Percentiles rank a stretch among this genome's conserved stretches.
Conservation (phyloP, 2,329 filamentous ascomycete genomes). For the Ceratocystis cacaofunesta region DNA sequence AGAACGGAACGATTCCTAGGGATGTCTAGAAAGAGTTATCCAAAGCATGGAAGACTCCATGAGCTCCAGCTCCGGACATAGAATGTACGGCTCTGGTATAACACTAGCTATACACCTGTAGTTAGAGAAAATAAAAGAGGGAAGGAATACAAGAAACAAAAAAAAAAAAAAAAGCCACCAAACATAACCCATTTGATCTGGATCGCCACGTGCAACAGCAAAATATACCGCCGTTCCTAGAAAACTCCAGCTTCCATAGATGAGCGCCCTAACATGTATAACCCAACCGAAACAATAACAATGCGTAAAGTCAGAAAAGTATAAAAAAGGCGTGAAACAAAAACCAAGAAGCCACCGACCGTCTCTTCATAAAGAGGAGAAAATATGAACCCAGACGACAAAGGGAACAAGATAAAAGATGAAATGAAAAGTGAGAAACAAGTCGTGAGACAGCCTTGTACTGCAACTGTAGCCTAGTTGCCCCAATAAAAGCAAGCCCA, state of each 20-base stretch:
- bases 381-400: neutral
- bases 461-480: neutral
- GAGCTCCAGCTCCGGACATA: neutral
- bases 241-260: conserved; percentile 5
- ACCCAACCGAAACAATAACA: neutral
- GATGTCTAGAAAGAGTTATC: neutral
- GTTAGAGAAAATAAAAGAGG: neutral
- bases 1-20: neutral
- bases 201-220: neutral
- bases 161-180: neutral
- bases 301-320: neutral
- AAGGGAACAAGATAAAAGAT: conserved; percentile 3
- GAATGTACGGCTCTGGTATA: neutral
- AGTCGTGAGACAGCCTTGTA: conserved; percentile 3
- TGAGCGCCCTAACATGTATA: neutral
- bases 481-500: neutral
- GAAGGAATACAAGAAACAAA: neutral
- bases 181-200: conserved; percentile 1
- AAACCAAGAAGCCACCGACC: neutral
- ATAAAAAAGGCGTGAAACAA: neutral
- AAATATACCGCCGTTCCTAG: conserved; percentile 1
- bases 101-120: neutral
- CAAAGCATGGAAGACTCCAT: neutral
- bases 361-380: neutral
- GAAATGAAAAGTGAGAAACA: conserved; percentile 6